Evolutionary conservation across 495 filamentous ascomycete genomes (phyloP).

Genomic region (Penicillium crystallinum): DNA sequence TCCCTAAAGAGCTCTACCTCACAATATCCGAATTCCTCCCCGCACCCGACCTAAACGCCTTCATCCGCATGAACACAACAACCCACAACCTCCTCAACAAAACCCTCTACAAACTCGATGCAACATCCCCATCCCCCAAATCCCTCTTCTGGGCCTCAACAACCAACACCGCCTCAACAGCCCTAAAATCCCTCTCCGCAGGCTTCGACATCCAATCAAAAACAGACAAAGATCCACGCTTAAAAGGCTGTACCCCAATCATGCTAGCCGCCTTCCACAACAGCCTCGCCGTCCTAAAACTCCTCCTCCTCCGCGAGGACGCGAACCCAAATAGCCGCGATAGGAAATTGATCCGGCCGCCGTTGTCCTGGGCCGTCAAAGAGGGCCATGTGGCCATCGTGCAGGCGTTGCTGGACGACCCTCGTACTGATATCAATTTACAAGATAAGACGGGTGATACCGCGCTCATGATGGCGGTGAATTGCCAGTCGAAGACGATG

Average conservation of each 20-base stretch:
- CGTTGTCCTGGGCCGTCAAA: conserved; percentile 35
- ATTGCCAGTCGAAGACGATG: conserved; percentile 3
- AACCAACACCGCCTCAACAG: conserved; percentile 8
- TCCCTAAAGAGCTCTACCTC: conserved; percentile 17
- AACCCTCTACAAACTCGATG: conserved; percentile 15
- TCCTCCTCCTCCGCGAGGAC: conserved; percentile 10
- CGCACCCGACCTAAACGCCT: conserved; percentile 13
- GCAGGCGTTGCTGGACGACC: conserved; percentile 14
- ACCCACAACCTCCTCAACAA: conserved; percentile 13
- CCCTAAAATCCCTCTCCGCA: conserved; percentile 9
- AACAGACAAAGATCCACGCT: conserved; percentile 4
- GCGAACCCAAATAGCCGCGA: conserved; percentile 18
- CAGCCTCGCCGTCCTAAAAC: conserved; percentile 4
- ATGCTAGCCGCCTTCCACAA: conserved; percentile 18
- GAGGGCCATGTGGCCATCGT: conserved; percentile 24
- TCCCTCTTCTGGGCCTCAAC: conserved; percentile 18
- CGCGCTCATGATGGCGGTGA: conserved; percentile 14
- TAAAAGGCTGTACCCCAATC: conserved; percentile 17
- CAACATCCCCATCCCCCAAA: background rate
- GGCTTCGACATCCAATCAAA: conserved; percentile 10
- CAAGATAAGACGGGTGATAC: conserved; percentile 20
- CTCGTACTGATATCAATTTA: conserved; percentile 19
- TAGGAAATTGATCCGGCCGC: conserved; percentile 22
- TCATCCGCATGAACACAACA: conserved; percentile 6
- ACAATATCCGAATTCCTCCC: conserved; percentile 10